Conservation (phyloP, 306 rosid genomes). For the Begonia masoniana region DNA sequence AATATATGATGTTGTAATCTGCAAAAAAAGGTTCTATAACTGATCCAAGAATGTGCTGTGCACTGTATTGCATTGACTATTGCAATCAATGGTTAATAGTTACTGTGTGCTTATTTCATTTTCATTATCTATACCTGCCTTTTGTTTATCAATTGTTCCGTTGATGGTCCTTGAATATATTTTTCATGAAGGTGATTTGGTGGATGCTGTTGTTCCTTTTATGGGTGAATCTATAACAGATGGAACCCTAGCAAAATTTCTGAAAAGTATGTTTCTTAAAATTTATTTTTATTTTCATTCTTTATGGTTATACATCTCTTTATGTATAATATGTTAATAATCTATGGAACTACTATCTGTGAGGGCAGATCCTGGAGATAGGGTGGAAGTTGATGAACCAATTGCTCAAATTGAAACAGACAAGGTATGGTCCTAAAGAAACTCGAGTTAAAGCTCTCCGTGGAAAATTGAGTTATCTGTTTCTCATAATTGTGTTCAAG, state of each 20-base stretch:
- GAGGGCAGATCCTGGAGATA: constrained; percentile 58
- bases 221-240: constrained; percentile 76
- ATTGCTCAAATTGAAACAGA: constrained; percentile 87
- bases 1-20: no score
- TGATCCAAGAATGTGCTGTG: no score
- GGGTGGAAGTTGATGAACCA: constrained; percentile 61
- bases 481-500: neutral
- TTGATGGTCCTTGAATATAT: constrained; percentile 2
- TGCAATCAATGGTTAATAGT: no score
- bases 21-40: no score
- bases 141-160: no score
- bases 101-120: no score
- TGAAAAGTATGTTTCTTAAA: constrained; percentile 46
- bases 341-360: neutral
- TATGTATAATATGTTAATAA: constrained; percentile 1
- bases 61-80: no score
- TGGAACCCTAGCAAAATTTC: constrained; percentile 61
- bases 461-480: neutral
- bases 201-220: constrained; percentile 71
- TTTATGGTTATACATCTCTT: constrained; percentile 9
- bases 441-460: constrained; percentile 5
- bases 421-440: constrained; percentile 34
- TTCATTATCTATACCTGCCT: no score
- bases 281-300: neutral
- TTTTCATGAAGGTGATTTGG: constrained; percentile 40